A percentile compares a stretch with the other conserved stretches of the same genome.
Conservation (phyloP, 2,329 filamentous ascomycete genomes). For the Thelonectria blattea region DNA sequence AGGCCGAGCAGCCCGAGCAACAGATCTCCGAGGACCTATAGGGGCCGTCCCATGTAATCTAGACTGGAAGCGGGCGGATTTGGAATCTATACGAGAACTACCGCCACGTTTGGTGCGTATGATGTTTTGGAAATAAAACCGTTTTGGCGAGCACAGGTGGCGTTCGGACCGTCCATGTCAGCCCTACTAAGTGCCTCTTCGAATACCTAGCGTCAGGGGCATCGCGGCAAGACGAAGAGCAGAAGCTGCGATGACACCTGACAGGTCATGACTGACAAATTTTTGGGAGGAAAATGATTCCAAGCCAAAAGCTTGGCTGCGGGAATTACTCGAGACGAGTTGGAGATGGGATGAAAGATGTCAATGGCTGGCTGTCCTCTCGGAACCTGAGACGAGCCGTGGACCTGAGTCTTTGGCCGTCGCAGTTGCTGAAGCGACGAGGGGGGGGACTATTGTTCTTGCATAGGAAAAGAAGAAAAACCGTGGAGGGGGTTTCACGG, state of each 20-base stretch:
- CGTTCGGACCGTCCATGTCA: not conserved
- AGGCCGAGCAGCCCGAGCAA: conserved; percentile 32
- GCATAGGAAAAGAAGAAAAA: not conserved
- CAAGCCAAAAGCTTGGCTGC: not conserved
- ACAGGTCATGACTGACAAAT: too few species aligned
- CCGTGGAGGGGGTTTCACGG: not conserved
- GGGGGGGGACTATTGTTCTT: not conserved
- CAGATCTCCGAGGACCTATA: conserved; percentile 40
- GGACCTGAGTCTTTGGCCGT: conserved; percentile 5
- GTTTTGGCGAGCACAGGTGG: not conserved
- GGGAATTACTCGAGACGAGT: not conserved
- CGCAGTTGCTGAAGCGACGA: not conserved
- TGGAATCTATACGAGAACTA: conserved; percentile 11
- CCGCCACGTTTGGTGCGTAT: not conserved
- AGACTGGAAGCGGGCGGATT: not conserved
- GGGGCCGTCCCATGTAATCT: conserved; percentile 1
- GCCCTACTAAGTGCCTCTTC: not conserved
- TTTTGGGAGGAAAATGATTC: not conserved
- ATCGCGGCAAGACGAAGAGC: not conserved
- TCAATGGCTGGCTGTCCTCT: not conserved
- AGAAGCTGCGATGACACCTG: conserved; percentile 2
- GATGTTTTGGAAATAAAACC: not conserved
- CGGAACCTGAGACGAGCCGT: not conserved
- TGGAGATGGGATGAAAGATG: conserved; percentile 8
- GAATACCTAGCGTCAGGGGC: not conserved